These are phyloP conservation scores for Hypoxylon sp. DNA, from an alignment of 2,329 filamentous ascomycete genomes.

Conservation along the genomic window DNA sequence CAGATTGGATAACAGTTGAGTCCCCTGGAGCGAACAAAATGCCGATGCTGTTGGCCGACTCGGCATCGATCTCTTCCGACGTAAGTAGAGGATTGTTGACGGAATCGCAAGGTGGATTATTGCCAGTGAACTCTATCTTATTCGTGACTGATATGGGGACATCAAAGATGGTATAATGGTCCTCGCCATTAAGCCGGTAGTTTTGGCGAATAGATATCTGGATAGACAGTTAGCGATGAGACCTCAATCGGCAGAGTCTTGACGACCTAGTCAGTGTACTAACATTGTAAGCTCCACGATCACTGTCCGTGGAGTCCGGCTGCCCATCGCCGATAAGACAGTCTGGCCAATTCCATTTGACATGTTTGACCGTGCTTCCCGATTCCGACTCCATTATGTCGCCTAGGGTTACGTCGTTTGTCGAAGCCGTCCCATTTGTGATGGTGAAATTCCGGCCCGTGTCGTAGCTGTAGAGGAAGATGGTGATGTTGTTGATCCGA, in stretches of 20 bases:
- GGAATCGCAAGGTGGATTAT: slow-evolving; percentile 58
- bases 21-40: slow-evolving; percentile 62
- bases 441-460: slow-evolving; percentile 73
- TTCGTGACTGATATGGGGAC: slow-evolving; percentile 75
- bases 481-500: slow-evolving; percentile 69
- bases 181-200: slow-evolving; percentile 69
- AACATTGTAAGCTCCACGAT: slow-evolving; percentile 70
- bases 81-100: slow-evolving; percentile 62
- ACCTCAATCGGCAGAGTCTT: not conserved
- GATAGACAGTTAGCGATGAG: slow-evolving; percentile 1
- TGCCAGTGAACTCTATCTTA: slow-evolving; percentile 57
- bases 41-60: slow-evolving; percentile 54
- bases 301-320: slow-evolving; percentile 55
- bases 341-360: slow-evolving; percentile 76
- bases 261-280: slow-evolving; percentile 32
- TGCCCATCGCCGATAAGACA: slow-evolving; percentile 71
- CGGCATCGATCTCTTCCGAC: slow-evolving; percentile 55
- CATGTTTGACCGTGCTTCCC: slow-evolving; percentile 75
- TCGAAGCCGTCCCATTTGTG: slow-evolving; percentile 66
- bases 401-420: slow-evolving; percentile 62
- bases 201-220: slow-evolving; percentile 76
- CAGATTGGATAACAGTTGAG: slow-evolving; percentile 53
- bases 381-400: slow-evolving; percentile 71
- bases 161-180: slow-evolving; percentile 76
- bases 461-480: slow-evolving; percentile 72